phyloP scores from a whole-genome alignment of 208 protist species.

The Acanthamoeba castellanii region DNA sequence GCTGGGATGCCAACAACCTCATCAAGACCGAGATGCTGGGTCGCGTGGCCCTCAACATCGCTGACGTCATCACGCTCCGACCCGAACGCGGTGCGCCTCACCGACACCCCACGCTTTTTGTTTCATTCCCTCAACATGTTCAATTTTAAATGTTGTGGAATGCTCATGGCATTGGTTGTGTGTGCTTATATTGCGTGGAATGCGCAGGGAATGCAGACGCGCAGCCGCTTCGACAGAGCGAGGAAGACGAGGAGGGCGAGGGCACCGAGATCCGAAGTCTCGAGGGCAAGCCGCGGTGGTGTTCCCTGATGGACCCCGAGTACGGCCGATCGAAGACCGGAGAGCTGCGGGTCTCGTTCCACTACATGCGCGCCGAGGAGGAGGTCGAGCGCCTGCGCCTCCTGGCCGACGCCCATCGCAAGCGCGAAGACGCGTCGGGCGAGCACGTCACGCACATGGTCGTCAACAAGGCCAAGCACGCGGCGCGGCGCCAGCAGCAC shows the following conservation, averaged over 20 bases:
- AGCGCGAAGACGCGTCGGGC: constrained; percentile 10
- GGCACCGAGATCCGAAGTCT: constrained; percentile 14
- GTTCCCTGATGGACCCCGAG: not conserved
- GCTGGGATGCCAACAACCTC: constrained; percentile 56
- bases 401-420: constrained; percentile 45
- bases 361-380: constrained; percentile 54
- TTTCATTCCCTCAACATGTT: not conserved
- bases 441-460: constrained; percentile 47
- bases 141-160: not conserved
- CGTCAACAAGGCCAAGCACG: not conserved
- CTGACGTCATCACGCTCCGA: not conserved
- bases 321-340: not conserved
- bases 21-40: constrained; percentile 48
- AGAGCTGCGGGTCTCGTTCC: not conserved
- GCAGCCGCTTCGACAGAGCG: not conserved
- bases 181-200: not conserved
- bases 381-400: constrained; percentile 42
- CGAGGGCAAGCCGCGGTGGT: constrained; percentile 10
- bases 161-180: not conserved
- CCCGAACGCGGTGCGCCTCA: not conserved
- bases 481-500: not conserved
- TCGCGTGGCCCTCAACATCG: constrained; percentile 10
- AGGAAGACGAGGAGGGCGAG: not conserved
- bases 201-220: not conserved
- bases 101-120: no score